Evolutionary conservation across 2,329 filamentous ascomycete genomes (phyloP).

Genomic region (Paecilomyces sp.): DNA sequence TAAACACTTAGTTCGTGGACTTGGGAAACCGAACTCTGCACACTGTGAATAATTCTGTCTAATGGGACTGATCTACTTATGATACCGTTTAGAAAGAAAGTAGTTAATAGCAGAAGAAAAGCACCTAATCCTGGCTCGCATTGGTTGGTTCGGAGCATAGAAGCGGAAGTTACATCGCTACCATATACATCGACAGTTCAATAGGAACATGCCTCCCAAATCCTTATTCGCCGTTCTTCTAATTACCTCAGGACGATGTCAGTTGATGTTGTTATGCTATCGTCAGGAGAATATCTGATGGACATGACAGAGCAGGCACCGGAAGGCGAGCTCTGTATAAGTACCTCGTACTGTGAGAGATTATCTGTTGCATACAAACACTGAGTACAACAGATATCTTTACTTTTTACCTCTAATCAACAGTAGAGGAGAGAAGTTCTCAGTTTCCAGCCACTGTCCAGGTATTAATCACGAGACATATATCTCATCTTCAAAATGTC

Average conservation of each 20-base stretch:
- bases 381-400: background rate
- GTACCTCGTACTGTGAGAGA: background rate
- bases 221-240: background rate
- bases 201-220: background rate
- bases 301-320: background rate
- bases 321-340: background rate
- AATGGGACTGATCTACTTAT: background rate
- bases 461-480: background rate
- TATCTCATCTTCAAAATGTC: constrained; percentile 3
- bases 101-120: background rate
- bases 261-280: background rate
- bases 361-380: background rate
- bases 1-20: background rate
- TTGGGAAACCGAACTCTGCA: background rate
- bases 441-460: background rate
- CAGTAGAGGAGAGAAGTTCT: background rate
- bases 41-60: background rate
- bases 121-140: background rate
- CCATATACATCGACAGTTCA: background rate
- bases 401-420: background rate
- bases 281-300: background rate
- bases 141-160: background rate
- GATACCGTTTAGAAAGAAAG: background rate
- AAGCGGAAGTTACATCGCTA: background rate
- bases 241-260: background rate